These are phyloP conservation scores for Sporisorium scitamineum DNA, from an alignment of 1,284 basidiomycete genomes.

Conservation along the genomic window DNA sequence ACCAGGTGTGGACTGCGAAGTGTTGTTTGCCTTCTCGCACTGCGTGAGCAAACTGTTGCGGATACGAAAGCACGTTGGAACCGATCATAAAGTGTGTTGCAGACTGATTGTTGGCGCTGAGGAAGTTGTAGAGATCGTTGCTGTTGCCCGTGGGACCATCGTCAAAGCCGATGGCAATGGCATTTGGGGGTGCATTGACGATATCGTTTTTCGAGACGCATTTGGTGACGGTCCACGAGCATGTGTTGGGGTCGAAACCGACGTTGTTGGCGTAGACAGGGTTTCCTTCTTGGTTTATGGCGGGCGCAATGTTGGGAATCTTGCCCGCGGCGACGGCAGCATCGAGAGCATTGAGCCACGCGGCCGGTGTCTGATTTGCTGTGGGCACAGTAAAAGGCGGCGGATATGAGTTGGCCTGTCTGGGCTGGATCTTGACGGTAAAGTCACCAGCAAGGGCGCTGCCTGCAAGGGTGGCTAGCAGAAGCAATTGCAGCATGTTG, in stretches of 20 bases:
- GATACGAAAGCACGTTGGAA: constrained; percentile 84
- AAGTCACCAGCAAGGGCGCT: constrained; percentile 41
- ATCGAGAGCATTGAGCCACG: constrained; percentile 49
- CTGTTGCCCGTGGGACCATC: constrained; percentile 87
- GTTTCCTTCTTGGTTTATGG: constrained; percentile 24
- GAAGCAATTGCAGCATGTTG: constrained; percentile 30
- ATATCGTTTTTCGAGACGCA: constrained; percentile 76
- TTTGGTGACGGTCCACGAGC: constrained; percentile 66
- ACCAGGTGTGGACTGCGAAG: constrained; percentile 72
- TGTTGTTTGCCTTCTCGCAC: constrained; percentile 80
- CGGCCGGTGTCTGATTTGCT: constrained; percentile 38
- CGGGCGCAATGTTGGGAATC: constrained; percentile 52
- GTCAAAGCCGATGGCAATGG: constrained; percentile 72
- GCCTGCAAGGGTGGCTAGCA: constrained; percentile 31
- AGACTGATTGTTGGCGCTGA: constrained; percentile 76
- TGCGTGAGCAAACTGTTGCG: constrained; percentile 78
- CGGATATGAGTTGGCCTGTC: constrained; percentile 33
- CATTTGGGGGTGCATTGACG: constrained; percentile 74
- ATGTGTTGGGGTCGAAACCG: constrained; percentile 30
- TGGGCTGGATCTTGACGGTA: constrained; percentile 39
- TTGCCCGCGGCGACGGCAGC: constrained; percentile 49
- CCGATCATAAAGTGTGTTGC: constrained; percentile 94
- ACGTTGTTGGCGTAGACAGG: constrained; percentile 47
- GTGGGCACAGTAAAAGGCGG: constrained; percentile 29
- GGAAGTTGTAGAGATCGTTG: constrained; percentile 76